A percentile compares a stretch with the other conserved stretches of the same genome.
Evolutionary conservation across 1,284 basidiomycete genomes (phyloP).

Genomic region (Pascua guehoae): DNA sequence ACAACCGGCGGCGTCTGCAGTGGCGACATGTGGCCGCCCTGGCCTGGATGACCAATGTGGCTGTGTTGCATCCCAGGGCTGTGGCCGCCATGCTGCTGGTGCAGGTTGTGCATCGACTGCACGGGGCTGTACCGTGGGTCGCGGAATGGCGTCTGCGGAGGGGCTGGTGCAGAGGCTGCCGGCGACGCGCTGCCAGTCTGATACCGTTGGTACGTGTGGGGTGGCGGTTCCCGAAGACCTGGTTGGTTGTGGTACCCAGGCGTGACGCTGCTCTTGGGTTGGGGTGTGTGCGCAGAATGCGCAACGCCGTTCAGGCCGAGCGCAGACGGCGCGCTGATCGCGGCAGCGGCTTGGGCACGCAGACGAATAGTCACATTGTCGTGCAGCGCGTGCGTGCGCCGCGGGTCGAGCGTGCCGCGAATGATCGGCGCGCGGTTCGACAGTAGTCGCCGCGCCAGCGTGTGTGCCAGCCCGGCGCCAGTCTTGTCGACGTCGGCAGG

Average conservation of each 20-base stretch:
- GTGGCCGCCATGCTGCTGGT: neutral
- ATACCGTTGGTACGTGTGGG: slow-evolving; percentile 9
- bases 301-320: slow-evolving; percentile 12
- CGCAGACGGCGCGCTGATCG: slow-evolving; percentile 6
- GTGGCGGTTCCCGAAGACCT: slow-evolving; percentile 16
- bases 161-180: neutral
- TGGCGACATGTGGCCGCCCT: neutral
- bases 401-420: slow-evolving; percentile 41
- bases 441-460: slow-evolving; percentile 19
- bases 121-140: neutral
- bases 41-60: neutral
- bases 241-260: slow-evolving; percentile 9
- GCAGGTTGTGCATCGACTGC: slow-evolving; percentile 2
- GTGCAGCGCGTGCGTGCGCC: slow-evolving; percentile 38
- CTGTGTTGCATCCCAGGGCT: neutral
- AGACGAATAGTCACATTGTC: slow-evolving; percentile 25
- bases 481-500: neutral
- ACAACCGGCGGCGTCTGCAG: neutral
- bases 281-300: slow-evolving; percentile 5
- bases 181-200: neutral
- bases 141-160: neutral
- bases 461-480: slow-evolving; percentile 30
- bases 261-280: slow-evolving; percentile 3
- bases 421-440: slow-evolving; percentile 25
- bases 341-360: slow-evolving; percentile 10